phyloP scores from a whole-genome alignment of 2,329 filamentous ascomycete species.

The Trichocomaceae sp. region DNA sequence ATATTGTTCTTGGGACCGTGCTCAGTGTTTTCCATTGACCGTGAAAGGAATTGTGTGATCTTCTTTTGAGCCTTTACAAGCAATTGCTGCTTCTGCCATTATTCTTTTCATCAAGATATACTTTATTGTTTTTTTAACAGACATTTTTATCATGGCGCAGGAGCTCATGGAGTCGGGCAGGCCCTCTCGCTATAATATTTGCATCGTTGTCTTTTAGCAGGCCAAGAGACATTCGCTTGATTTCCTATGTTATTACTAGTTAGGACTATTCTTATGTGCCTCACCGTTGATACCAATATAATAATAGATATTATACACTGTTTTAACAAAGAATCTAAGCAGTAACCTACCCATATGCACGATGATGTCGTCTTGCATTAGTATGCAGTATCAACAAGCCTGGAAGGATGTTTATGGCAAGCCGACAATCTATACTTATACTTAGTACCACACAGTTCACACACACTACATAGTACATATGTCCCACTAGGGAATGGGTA shows the following conservation, averaged over 20 bases:
- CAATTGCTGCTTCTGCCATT: not conserved
- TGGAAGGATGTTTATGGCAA: not conserved
- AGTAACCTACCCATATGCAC: too few species aligned
- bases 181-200: slow-evolving; percentile 12
- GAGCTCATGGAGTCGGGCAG: slow-evolving; percentile 14
- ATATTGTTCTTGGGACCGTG: not conserved
- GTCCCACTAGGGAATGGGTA: too few species aligned
- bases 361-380: not conserved
- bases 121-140: slow-evolving; percentile 1
- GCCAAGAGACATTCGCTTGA: slow-evolving; percentile 14
- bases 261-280: slow-evolving; percentile 6
- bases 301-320: slow-evolving; percentile 1
- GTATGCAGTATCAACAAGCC: not conserved
- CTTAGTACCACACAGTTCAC: too few species aligned
- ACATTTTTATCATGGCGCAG: slow-evolving; percentile 13
- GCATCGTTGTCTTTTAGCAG: slow-evolving; percentile 14
- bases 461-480: too few species aligned
- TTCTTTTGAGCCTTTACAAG: not conserved
- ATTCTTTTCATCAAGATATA: too few species aligned
- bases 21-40: not conserved
- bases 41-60: not conserved
- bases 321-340: too few species aligned
- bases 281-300: slow-evolving; percentile 9
- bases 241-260: slow-evolving; percentile 10
- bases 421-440: too few species aligned